Evolutionary conservation across 2,329 filamentous ascomycete species (phyloP), one percentile per base, ranked within the genome.

Genomic region (Epichloe typhina): DNA sequence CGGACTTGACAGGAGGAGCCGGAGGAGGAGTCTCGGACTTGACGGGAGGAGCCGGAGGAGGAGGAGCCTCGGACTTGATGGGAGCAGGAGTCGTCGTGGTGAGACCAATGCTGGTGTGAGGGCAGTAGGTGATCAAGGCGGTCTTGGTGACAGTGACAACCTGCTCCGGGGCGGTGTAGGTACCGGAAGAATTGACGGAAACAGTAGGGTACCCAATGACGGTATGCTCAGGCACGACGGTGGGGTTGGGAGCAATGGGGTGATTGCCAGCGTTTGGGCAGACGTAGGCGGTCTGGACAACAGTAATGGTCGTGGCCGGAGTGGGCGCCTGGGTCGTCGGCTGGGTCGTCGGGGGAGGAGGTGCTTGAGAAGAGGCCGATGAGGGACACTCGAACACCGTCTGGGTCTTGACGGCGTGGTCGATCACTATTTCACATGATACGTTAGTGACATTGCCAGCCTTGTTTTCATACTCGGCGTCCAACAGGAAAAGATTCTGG

Each of bases 181-280:
- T 86, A 57, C 84, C 86, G 48, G 85, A 82, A 53, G 69, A 69
- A 68, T 81, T 81, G 60, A 72, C 78, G 56, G 26, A 31, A 31
- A 3, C 26, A 31, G 26, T 31, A 31, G 7, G 26, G 26, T 31
- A 31, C 8, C 81, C 76, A 51, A 83, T 70, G 56, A 75, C 71
- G 47, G 73, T 75, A 53, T 74, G 73, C 58, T 71, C 68, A 52
- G 72, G 68, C 57, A 80, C 73, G 36, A 72, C 73, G 57, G 80
- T 84, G 63, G 81, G 85, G 64, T 75, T 74, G 52, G 84, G 80
- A 57, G 75, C 81, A 59, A 89, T 82, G 64, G 82, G 88, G 76
- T 88, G 89, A 52, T 82, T 87, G 66, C 85, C 85, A 61, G 83
- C 73, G 47, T 72, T 73, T 55, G 84, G 83, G 81, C 84, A 88